A percentile compares a stretch with the other conserved stretches of the same genome.
phyloP scores from a whole-genome alignment of 306 rosid species.

The Leucaena leucocephala region DNA sequence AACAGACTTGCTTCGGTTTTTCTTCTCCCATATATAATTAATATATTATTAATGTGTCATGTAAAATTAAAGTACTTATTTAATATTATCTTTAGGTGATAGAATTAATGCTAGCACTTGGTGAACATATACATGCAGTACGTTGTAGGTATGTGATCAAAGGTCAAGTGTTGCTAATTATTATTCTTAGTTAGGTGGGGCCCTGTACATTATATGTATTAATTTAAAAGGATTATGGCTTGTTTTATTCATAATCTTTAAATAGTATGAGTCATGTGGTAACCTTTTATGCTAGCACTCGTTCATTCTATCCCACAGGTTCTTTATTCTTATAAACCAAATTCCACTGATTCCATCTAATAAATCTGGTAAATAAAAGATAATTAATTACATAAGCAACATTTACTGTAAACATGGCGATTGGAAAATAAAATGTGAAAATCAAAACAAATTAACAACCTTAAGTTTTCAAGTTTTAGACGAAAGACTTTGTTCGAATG shows the following conservation, averaged over 20 bases:
- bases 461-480: background rate
- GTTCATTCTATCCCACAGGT: too few species aligned
- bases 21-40: too few species aligned
- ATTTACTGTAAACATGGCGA: background rate
- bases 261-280: background rate
- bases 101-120: background rate
- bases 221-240: background rate
- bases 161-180: background rate
- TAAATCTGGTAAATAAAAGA: too few species aligned
- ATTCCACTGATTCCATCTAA: too few species aligned
- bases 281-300: background rate
- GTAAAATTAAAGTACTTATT: background rate
- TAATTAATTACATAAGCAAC: background rate
- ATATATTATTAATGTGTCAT: too few species aligned
- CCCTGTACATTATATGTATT: background rate
- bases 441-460: too few species aligned
- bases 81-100: background rate
- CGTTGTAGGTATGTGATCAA: background rate
- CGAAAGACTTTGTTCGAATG: background rate
- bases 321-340: too few species aligned
- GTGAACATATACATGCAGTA: background rate
- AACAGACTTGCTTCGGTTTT: too few species aligned
- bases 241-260: background rate
- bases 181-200: background rate
- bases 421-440: background rate